These are phyloP conservation scores for Eimeria sp. DNA, from an alignment of 169 alveolate species.

Conservation along the genomic window DNA sequence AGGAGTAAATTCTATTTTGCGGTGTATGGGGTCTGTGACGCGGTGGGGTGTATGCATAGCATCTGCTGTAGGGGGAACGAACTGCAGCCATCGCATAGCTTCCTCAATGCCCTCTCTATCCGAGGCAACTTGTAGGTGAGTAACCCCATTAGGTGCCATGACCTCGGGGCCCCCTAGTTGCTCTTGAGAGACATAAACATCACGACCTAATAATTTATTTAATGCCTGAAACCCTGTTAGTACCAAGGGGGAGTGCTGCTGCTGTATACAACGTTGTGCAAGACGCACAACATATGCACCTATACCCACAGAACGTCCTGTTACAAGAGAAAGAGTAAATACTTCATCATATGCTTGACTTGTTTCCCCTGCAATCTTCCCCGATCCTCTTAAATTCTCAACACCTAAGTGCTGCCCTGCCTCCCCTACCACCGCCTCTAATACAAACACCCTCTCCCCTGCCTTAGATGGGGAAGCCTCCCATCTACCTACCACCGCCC, in stretches of 20 bases:
- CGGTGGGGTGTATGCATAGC: conserved; percentile 80
- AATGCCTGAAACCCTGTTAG: conserved; percentile 94
- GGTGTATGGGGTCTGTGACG: conserved; percentile 84
- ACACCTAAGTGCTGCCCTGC: conserved; percentile 88
- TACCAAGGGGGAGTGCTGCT: conserved; percentile 90
- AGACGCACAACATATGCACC: conserved; percentile 94
- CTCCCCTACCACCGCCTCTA: conserved; percentile 77
- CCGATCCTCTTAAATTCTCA: conserved; percentile 92
- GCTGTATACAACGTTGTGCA: conserved; percentile 93
- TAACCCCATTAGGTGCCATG: conserved; percentile 93
- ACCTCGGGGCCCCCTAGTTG: conserved; percentile 94
- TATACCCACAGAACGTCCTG: conserved; percentile 94
- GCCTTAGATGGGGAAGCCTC: background rate
- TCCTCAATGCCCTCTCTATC: conserved; percentile 92
- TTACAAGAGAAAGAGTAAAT: conserved; percentile 92
- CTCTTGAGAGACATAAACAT: conserved; percentile 93
- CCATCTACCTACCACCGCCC: conserved; percentile 78
- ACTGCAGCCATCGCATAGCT: conserved; percentile 90
- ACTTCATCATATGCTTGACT: conserved; percentile 92
- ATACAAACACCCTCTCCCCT: conserved; percentile 53
- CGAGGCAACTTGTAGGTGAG: conserved; percentile 90
- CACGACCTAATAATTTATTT: conserved; percentile 91
- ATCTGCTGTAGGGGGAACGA: conserved; percentile 85
- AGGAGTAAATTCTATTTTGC: conserved; percentile 86
- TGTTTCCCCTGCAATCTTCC: conserved; percentile 94